These are phyloP conservation scores for Cadophora sp. DNA, from an alignment of 2,329 filamentous ascomycete genomes.

Conservation along the genomic window DNA sequence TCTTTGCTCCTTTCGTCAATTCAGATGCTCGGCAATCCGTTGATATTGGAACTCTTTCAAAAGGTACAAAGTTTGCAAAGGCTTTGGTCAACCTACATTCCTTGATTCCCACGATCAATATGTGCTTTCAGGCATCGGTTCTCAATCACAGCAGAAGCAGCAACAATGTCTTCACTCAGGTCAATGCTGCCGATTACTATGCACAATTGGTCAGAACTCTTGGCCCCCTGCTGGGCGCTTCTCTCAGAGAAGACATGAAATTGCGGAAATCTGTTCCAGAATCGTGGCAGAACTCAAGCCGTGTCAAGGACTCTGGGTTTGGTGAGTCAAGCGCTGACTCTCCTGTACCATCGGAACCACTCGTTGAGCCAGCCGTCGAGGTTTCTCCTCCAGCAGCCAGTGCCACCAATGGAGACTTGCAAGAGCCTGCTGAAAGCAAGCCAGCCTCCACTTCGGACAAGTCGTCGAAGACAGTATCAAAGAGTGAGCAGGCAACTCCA, in stretches of 20 bases:
- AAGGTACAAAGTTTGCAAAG: constrained; percentile 81
- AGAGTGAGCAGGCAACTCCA: constrained; percentile 50
- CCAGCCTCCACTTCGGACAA: constrained; percentile 7
- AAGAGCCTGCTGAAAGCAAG: neutral
- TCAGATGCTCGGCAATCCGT: constrained; percentile 47
- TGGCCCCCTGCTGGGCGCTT: constrained; percentile 78
- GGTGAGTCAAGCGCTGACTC: constrained; percentile 30
- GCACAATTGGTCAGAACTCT: constrained; percentile 74
- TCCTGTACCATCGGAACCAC: constrained; percentile 27
- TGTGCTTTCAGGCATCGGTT: constrained; percentile 70
- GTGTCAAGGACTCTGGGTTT: constrained; percentile 37
- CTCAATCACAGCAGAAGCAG: constrained; percentile 65
- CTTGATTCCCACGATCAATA: constrained; percentile 75
- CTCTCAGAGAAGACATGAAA: constrained; percentile 84
- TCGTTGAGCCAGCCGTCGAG: constrained; percentile 18
- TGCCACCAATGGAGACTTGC: constrained; percentile 16
- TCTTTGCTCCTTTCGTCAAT: constrained; percentile 73
- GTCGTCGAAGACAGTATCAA: constrained; percentile 50
- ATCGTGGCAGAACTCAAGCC: constrained; percentile 56
- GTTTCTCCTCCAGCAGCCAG: neutral
- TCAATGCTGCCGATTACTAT: constrained; percentile 89
- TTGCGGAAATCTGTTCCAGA: constrained; percentile 77
- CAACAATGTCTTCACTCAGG: constrained; percentile 70
- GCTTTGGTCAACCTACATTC: constrained; percentile 79
- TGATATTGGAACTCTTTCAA: constrained; percentile 53